Base-by-base conservation (phyloP, 2,329 filamentous ascomycete species). In the Fusarium kyushuense region DNA sequence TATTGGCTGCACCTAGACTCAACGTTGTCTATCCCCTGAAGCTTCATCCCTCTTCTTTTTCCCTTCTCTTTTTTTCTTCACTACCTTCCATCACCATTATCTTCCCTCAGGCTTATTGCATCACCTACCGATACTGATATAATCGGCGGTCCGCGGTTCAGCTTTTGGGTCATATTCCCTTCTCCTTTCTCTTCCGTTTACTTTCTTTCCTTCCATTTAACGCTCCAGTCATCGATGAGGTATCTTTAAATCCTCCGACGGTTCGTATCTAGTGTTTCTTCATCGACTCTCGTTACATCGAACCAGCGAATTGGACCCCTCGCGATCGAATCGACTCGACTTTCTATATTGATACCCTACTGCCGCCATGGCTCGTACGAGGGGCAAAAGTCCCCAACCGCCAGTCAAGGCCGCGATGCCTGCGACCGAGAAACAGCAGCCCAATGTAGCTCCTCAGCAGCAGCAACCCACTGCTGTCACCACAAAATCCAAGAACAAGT, bases 321-420 rank as follows among this genome's bases (percentile, higher is more conserved):
- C 43, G 25, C 59, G 65, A 70, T 58, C 59, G 55, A 71, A 47
- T 59, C 61, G 57, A 63, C 54, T 51, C 66, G 63, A 69, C 32
- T 48, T 46, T 46, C 48, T 47, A 61, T 49, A 63, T 49, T 53
- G 57, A 70, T 53, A 67, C 45, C 58, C 38, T 49, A 59, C 52
- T 63, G 69, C 52, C 19, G 32, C 30, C 66, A 81, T 81, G 79
- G 78, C 77, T 67, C 78, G 73, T 72, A 75, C 72, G 66, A 74
- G 78, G 75, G 76, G 76, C 74, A 78, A 76, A 53, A 79, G 77
- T 72, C 78, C 78, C 62, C 74, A 76, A 67, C 77, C 78, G 58
- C 74, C 74, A 30, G 51, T 73, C 58, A 72, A 73, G 65, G 69
- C 56, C 29, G 33, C 59, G 49, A 72, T 72, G 53, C 61, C 69